phyloP scores from a whole-genome alignment of 2,329 filamentous ascomycete genomes.

The Colletotrichum sansevieriae region DNA sequence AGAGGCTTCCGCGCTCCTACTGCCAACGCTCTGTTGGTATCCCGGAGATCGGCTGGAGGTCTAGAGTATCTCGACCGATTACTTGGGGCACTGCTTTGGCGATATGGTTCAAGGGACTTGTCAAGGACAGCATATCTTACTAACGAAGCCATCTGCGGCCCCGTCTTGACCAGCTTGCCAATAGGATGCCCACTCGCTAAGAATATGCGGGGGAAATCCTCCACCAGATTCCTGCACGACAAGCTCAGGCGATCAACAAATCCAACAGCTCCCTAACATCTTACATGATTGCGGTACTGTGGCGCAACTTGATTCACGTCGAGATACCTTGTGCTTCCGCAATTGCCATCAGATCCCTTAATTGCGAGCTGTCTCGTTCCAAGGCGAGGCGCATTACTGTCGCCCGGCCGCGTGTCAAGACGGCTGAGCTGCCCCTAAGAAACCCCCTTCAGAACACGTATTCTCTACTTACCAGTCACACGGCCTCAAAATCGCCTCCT shows the following conservation, averaged over 20 bases:
- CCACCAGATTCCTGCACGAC: conserved; percentile 5
- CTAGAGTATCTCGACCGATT: too few relatives aligned
- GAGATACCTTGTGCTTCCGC: neutral
- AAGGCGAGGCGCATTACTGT: too few relatives aligned
- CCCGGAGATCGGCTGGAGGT: too few relatives aligned
- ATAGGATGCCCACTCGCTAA: neutral
- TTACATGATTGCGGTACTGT: neutral
- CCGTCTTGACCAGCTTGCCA: neutral
- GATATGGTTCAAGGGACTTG: neutral
- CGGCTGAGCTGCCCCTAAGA: too few relatives aligned
- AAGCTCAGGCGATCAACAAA: neutral
- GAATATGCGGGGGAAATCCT: conserved; percentile 5
- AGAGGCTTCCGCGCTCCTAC: too few relatives aligned
- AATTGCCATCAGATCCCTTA: too few relatives aligned
- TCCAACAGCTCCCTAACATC: neutral
- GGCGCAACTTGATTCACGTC: neutral
- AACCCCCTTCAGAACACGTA: too few relatives aligned
- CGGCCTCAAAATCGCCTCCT: neutral
- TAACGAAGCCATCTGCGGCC: neutral
- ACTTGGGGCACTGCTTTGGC: too few relatives aligned
- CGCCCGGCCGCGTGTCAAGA: too few relatives aligned
- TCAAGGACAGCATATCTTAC: neutral
- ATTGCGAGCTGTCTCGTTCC: too few relatives aligned
- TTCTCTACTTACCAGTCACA: too few relatives aligned
- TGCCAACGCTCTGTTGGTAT: too few relatives aligned